phyloP scores from a whole-genome alignment of 140 eudicot genomes.

The Stevia rebaudiana region DNA sequence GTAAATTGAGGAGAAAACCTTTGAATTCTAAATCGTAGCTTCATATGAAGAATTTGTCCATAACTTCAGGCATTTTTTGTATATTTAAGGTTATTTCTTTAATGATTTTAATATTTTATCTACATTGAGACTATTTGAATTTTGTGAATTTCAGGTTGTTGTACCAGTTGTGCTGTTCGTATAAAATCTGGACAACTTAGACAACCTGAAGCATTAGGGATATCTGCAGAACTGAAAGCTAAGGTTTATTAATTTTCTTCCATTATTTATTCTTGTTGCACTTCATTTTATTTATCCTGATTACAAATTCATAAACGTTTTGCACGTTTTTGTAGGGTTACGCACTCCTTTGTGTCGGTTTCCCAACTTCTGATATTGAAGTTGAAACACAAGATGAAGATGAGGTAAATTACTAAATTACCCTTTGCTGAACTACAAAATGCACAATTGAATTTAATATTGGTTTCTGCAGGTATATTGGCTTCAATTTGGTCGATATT shows the following conservation, averaged over 20 bases:
- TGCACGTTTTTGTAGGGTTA: slow-evolving; percentile 52
- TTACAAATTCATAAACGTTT: not conserved
- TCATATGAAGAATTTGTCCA: not conserved
- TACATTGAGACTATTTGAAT: not conserved
- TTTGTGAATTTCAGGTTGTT: slow-evolving; percentile 44
- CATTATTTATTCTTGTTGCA: not conserved
- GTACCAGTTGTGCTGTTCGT: slow-evolving; percentile 98
- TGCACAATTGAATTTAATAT: not conserved
- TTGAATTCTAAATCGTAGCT: not conserved
- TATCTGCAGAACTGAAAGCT: slow-evolving; percentile 88
- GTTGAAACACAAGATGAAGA: slow-evolving; percentile 99
- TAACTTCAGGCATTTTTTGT: not conserved
- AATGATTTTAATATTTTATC: not conserved
- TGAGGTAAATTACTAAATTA: slow-evolving; percentile 58
- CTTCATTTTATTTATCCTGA: not conserved
- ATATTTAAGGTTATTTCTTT: not conserved
- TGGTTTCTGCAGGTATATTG: slow-evolving; percentile 66
- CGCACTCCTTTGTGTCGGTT: slow-evolving; percentile 99
- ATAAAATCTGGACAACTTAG: slow-evolving; percentile 86
- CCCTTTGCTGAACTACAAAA: not conserved
- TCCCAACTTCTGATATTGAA: slow-evolving; percentile 82
- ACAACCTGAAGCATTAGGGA: slow-evolving; percentile 97
- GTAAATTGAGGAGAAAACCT: not conserved
- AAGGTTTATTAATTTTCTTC: slow-evolving; percentile 38
- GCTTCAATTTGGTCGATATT: slow-evolving; percentile 98